phyloP scores from a whole-genome alignment of 192 early-diverging fungal species.

The Haplosporangium gracile region DNA sequence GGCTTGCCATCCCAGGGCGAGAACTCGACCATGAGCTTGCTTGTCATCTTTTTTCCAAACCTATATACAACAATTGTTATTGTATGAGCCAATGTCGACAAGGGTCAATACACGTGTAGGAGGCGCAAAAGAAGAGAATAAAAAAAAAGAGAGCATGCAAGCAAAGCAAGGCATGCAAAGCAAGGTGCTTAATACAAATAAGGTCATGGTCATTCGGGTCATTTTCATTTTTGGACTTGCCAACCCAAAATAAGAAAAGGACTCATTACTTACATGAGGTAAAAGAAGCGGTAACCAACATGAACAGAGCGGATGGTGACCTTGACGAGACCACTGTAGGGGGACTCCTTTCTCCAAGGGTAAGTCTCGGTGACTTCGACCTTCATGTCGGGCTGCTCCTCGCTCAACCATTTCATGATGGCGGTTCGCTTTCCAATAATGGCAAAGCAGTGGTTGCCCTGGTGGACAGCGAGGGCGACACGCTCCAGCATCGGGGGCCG shows the following conservation, averaged over 20 bases:
- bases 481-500: slow-evolving; percentile 12
- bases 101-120: neutral
- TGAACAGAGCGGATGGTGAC: slow-evolving; percentile 31
- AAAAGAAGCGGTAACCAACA: slow-evolving; percentile 27
- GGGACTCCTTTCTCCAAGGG: slow-evolving; percentile 16
- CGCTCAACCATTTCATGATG: slow-evolving; percentile 27
- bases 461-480: slow-evolving; percentile 19
- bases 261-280: slow-evolving; percentile 26
- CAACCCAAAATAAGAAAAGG: neutral
- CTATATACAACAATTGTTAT: neutral
- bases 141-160: neutral
- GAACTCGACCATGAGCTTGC: slow-evolving; percentile 38
- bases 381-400: slow-evolving; percentile 9
- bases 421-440: slow-evolving; percentile 29
- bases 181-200: neutral
- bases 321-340: slow-evolving; percentile 18
- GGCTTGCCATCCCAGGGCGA: slow-evolving; percentile 39
- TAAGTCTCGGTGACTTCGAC: slow-evolving; percentile 25
- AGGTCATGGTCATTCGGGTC: neutral
- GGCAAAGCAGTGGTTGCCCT: slow-evolving; percentile 38
- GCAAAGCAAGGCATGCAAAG: neutral
- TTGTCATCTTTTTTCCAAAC: slow-evolving; percentile 39
- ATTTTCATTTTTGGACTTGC: neutral
- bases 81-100: neutral
- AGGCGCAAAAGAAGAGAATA: neutral